phyloP scores from a whole-genome alignment of 1,284 basidiomycete genomes.

The Malassezia equina region DNA sequence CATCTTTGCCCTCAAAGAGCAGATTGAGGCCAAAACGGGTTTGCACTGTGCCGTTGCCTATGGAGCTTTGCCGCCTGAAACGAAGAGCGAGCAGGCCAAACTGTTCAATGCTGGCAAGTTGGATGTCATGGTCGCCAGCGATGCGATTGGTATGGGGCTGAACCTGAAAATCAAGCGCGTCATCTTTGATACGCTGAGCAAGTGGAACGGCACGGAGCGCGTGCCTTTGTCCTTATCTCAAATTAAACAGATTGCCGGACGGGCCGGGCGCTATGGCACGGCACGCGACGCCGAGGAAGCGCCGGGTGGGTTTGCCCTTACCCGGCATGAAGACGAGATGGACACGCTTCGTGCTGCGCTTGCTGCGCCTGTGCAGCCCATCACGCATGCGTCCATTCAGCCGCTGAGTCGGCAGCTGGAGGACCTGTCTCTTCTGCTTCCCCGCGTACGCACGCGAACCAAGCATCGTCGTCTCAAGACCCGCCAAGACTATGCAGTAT shows the following conservation, averaged over 20 bases:
- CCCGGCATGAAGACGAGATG: constrained; percentile 61
- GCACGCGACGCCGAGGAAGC: not conserved
- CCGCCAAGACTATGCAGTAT: constrained; percentile 40
- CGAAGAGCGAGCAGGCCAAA: constrained; percentile 74
- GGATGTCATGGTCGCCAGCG: constrained; percentile 78
- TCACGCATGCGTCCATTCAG: constrained; percentile 51
- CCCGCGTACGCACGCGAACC: constrained; percentile 24
- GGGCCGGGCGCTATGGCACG: constrained; percentile 82
- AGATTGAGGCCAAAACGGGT: constrained; percentile 62
- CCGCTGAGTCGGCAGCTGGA: constrained; percentile 44
- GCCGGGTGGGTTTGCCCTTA: constrained; percentile 53
- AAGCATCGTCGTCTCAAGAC: constrained; percentile 29
- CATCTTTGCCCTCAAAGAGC: constrained; percentile 69
- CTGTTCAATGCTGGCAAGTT: constrained; percentile 77
- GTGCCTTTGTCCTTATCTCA: constrained; percentile 63
- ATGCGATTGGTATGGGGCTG: constrained; percentile 92
- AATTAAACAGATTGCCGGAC: constrained; percentile 90
- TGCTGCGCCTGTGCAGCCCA: constrained; percentile 50
- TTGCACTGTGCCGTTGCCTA: constrained; percentile 79
- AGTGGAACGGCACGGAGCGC: constrained; percentile 60
- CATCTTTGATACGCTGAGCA: constrained; percentile 66
- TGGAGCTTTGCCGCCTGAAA: constrained; percentile 77
- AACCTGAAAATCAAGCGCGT: constrained; percentile 88
- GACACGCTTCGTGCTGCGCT: constrained; percentile 54
- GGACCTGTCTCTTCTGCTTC: constrained; percentile 49